phyloP scores from a whole-genome alignment of 208 protist genomes.

The Crithidia acanthocephali region DNA sequence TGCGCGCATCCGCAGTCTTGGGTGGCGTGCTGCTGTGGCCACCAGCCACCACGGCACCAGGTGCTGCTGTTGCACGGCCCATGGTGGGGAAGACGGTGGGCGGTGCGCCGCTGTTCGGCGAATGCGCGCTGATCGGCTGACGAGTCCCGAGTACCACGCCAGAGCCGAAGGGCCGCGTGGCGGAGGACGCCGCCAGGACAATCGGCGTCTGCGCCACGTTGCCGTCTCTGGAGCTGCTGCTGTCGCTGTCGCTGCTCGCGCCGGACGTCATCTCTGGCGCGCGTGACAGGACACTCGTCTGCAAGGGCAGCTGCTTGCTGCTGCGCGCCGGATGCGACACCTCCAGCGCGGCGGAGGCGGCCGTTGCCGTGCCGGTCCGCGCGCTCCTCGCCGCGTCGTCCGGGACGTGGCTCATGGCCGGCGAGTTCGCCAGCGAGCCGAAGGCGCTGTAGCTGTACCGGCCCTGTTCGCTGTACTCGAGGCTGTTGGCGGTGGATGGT shows the following conservation, averaged over 20 bases:
- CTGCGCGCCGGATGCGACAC: neutral
- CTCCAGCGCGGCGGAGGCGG: neutral
- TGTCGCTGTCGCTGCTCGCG: constrained; percentile 3
- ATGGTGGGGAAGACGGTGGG: neutral
- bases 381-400: constrained; percentile 6
- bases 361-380: neutral
- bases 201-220: neutral
- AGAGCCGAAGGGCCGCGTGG: constrained; percentile 4
- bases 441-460: constrained; percentile 32
- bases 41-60: neutral
- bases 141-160: constrained; percentile 28
- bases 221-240: constrained; percentile 2
- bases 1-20: neutral
- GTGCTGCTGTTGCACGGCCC: neutral
- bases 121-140: constrained; percentile 21
- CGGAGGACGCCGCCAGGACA: neutral
- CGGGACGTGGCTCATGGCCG: constrained; percentile 21
- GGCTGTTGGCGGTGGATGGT: constrained; percentile 15
- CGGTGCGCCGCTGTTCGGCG: neutral
- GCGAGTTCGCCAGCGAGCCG: constrained; percentile 26
- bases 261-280: neutral
- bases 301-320: constrained; percentile 25
- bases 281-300: constrained; percentile 17
- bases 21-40: neutral
- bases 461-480: constrained; percentile 31